Base-by-base conservation (phyloP, 2,329 filamentous ascomycete species). In the Fusarium sp. region DNA sequence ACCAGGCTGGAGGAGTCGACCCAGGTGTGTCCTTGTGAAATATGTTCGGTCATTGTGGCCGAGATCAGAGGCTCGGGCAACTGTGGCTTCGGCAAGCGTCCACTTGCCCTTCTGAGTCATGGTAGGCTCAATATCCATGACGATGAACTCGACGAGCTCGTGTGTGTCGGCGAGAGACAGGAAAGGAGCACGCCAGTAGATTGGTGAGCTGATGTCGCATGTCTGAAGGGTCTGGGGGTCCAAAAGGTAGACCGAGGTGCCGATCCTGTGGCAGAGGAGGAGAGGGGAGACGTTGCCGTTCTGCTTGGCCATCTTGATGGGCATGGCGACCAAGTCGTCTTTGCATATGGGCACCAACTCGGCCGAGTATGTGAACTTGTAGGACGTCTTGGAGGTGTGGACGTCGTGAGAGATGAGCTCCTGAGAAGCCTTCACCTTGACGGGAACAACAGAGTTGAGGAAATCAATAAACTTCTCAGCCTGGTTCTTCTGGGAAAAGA, bases 291-390 rank as follows among this genome's bases (percentile, higher is more conserved):
- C 97, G 83, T 98, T 98, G 73, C 97, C 95, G 61, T 93, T 87
- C 65, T 92, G 91, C 82, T 95, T 97, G 16, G 97, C 97, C 68
- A 98, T 87, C 77, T 95, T 95, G 73, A 98, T 91, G 1, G 97
- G 97, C 38, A 99, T 86, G 2, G 94, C 95, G n/a, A 99, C 94
- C 31, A 99, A 87, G 81, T 99, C 97, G 78, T 99, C 97, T 84
- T 98, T 98, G 88, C 97, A 98, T 59, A 99, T 95, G 1, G 97
- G 97, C 29, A 98, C 92, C 58, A 99, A 84, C 81, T 98, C 94
- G 63, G 93, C 91, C 0, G 95, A 97, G 84, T 91, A 98, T 54
- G 94, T 93, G 85, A 98, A 98, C 83, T 99, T 99, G 89, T 96
- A 98, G 36, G 93, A 95, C 84, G 94, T 97, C 69, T 92, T 93